Evolutionary conservation across 2,329 filamentous ascomycete species (phyloP).

Genomic region (Ophiocordyceps robertsii): DNA sequence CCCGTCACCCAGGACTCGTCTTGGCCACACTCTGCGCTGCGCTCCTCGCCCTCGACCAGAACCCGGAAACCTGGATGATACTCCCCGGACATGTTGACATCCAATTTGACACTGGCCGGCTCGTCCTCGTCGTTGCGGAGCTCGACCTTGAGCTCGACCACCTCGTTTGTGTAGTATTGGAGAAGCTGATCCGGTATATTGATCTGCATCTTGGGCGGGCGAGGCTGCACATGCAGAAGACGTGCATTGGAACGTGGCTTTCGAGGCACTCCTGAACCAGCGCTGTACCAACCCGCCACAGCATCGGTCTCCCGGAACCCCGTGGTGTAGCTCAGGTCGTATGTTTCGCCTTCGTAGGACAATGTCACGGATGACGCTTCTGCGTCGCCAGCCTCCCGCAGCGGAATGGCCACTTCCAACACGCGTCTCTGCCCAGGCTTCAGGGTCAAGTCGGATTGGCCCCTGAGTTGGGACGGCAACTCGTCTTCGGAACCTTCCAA

Average conservation of each 20-base stretch:
- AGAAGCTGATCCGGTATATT: constrained; percentile 45
- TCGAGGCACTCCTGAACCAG: constrained; percentile 27
- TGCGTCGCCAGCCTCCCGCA: constrained; percentile 73
- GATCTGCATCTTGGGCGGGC: constrained; percentile 84
- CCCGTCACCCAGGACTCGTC: constrained; percentile 30
- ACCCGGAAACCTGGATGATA: constrained; percentile 33
- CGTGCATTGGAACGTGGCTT: constrained; percentile 36
- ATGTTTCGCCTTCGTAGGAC: constrained; percentile 48
- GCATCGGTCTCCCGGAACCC: constrained; percentile 30
- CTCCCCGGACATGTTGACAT: constrained; percentile 52
- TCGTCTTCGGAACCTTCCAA: constrained; percentile 10
- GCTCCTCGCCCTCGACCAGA: constrained; percentile 18
- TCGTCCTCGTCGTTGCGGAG: constrained; percentile 76
- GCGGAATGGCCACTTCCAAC: constrained; percentile 56
- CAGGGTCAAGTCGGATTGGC: constrained; percentile 51
- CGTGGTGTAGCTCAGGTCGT: constrained; percentile 54
- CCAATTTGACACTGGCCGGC: constrained; percentile 56
- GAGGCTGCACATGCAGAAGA: constrained; percentile 62
- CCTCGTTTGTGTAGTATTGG: constrained; percentile 79
- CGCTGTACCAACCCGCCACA: constrained; percentile 36
- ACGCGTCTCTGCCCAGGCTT: constrained; percentile 53
- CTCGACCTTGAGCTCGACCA: constrained; percentile 52
- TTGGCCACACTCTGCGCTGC: constrained; percentile 17
- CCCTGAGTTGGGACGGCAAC: constrained; percentile 29
- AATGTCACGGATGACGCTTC: constrained; percentile 51